Evolutionary conservation across 768 basidiomycete genomes (phyloP).

Genomic region (Lactifluus subvellereus): DNA sequence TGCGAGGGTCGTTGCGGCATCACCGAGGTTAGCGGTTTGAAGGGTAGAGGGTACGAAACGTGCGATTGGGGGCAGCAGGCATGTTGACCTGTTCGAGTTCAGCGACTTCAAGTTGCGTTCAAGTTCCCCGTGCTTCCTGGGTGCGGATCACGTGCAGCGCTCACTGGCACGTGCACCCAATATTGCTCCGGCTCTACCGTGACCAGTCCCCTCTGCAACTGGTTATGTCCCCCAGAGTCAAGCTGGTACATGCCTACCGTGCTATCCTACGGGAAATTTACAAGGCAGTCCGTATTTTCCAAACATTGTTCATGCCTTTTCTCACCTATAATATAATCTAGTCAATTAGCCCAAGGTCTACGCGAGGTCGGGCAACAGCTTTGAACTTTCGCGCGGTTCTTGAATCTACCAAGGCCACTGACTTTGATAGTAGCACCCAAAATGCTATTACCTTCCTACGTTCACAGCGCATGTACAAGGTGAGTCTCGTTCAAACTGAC

Average conservation of each 20-base stretch:
- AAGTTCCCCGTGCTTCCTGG: too few relatives aligned
- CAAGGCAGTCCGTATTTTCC: conserved; percentile 41
- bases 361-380: conserved; percentile 40
- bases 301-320: conserved; percentile 5
- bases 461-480: conserved; percentile 75
- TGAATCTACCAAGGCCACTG: conserved; percentile 28
- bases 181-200: too few relatives aligned
- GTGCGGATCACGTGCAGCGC: too few relatives aligned
- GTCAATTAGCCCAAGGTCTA: conserved; percentile 36
- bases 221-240: neutral
- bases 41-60: too few relatives aligned
- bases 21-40: too few relatives aligned
- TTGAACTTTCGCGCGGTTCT: conserved; percentile 51
- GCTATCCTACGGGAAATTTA: conserved; percentile 49
- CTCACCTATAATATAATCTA: conserved; percentile 23
- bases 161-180: too few relatives aligned
- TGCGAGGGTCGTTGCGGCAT: too few relatives aligned
- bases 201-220: too few relatives aligned
- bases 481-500: conserved; percentile 30
- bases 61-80: too few relatives aligned
- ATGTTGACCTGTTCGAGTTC: too few relatives aligned
- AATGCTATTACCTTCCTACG: conserved; percentile 61
- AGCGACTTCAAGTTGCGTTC: too few relatives aligned
- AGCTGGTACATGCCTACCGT: conserved; percentile 39
- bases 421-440: conserved; percentile 45